Evolutionary conservation across 495 filamentous ascomycete species (phyloP).

Genomic region (Podospora anserina): DNA sequence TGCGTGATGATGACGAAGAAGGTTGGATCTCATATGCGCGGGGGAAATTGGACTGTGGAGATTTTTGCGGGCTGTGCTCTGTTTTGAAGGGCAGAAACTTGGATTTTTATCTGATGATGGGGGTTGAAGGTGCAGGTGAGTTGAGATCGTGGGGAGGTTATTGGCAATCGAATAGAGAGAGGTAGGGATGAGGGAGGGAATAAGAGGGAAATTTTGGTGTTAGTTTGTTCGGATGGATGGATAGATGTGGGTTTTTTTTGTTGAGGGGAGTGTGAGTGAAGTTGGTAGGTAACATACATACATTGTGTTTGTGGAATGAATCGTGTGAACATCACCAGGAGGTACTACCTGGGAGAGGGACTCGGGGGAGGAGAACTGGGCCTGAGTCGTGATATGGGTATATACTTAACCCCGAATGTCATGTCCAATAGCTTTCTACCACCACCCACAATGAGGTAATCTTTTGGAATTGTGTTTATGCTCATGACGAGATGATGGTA

Average conservation of each 20-base stretch:
- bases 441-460: too few relatives aligned
- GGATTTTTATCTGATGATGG: neutral
- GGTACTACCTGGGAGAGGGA: neutral
- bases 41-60: neutral
- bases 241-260: neutral
- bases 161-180: neutral
- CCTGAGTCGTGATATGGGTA: too few relatives aligned
- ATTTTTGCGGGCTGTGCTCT: neutral
- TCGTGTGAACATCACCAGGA: neutral
- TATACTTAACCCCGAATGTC: too few relatives aligned
- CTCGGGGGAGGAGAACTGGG: neutral
- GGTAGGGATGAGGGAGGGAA: neutral
- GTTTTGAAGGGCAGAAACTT: neutral
- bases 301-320: too few relatives aligned
- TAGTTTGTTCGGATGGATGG: neutral
- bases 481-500: too few relatives aligned
- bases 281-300: too few relatives aligned
- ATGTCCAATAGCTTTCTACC: too few relatives aligned
- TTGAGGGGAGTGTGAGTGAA: too few relatives aligned
- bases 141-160: neutral
- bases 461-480: too few relatives aligned
- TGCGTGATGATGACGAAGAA: neutral
- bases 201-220: too few relatives aligned
- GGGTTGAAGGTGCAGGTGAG: neutral
- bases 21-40: neutral